A percentile compares a stretch with the other conserved stretches of the same genome.
Conservation (phyloP, 192 early-diverging fungal genomes). For the Kickxella alabastrina region DNA sequence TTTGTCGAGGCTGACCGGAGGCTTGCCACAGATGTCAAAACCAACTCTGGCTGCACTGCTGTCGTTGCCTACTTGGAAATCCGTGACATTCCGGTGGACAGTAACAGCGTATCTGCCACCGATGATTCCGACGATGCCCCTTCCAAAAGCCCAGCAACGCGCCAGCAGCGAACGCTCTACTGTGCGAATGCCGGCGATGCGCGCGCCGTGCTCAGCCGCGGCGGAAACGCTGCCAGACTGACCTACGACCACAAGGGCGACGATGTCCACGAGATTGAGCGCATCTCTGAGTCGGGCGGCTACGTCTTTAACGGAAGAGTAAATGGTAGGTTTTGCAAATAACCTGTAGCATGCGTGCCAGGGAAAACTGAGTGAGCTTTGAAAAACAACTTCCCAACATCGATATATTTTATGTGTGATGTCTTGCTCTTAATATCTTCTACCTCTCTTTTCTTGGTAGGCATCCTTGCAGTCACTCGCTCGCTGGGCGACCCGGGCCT, state of each 20-base stretch:
- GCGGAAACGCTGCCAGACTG: slow-evolving; percentile 76
- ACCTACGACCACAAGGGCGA: slow-evolving; percentile 99
- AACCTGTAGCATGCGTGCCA: no score
- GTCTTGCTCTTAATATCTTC: no score
- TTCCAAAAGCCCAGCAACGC: slow-evolving; percentile 2
- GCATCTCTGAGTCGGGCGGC: slow-evolving; percentile 90
- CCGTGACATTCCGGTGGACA: not conserved
- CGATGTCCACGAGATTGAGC: slow-evolving; percentile 80
- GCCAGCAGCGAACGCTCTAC: slow-evolving; percentile 57
- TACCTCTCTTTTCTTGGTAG: slow-evolving; percentile 36
- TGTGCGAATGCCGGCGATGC: slow-evolving; percentile 98
- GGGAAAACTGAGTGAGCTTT: not conserved
- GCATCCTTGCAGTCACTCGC: slow-evolving; percentile 93
- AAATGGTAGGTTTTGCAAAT: slow-evolving; percentile 60
- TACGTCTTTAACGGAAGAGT: slow-evolving; percentile 98
- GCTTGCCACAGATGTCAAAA: slow-evolving; percentile 70
- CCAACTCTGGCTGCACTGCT: slow-evolving; percentile 89
- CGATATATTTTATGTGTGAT: no score
- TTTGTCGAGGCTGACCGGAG: slow-evolving; percentile 82
- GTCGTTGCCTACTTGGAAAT: slow-evolving; percentile 72
- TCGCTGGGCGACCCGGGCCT: slow-evolving; percentile 92
- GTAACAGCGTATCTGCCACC: no score
- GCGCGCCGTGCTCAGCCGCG: slow-evolving; percentile 85
- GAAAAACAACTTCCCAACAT: no score
- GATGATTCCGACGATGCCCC: slow-evolving; percentile 1